Evolutionary conservation across 129 eudicot species (phyloP), one percentile per base, ranked within the genome.

Genomic region (Deinandra increscens): DNA sequence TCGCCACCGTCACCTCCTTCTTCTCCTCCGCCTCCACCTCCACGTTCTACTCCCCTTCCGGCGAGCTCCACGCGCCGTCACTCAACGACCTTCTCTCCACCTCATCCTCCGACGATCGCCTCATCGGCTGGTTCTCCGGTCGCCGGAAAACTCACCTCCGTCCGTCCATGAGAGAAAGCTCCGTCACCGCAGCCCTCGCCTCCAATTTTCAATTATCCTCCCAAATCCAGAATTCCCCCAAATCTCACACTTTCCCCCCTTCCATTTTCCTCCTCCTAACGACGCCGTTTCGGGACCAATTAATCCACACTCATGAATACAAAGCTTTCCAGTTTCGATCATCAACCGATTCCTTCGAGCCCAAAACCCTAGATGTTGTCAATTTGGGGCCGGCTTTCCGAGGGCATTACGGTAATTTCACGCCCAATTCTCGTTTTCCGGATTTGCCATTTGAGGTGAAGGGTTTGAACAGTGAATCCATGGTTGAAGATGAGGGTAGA

Each of bases 371-470:
- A 31, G 81, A 78, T 7, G 71, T 94, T 5, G 77, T 89, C 34
- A 94, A 94, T 72, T 75, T 94, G 60, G 97, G 99, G 0, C 99
- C 97, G 4, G 86, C 84, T 19, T 90, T 94, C 65, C 81, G 98
- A 19, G 84, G 85, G 1, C 91, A 87, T 65, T 94, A 94, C 51
- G 81, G 81, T 58, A 58, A 77, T 31, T 89, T 89, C 49, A 69
- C 79, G 60, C 92, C 96, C 0, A 79, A 68, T 36, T 78, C 95
- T 43, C 65, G 68, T 12, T 84, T 93, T 36, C 97, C 99, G 0
- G 76, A 55, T 18, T 60, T 87, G 88, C 60, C 73, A 0, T 89
- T 81, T 64, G 80, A 75, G 14, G 79, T 61, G 63, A 62, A 61
- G 70, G 80, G 86, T 39, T 15, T 68, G 44, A 43, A 41, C 41